Evolutionary conservation across 495 filamentous ascomycete species (phyloP), one percentile per base, ranked within the genome.

Genomic region (Lasiosphaeris hirsuta): DNA sequence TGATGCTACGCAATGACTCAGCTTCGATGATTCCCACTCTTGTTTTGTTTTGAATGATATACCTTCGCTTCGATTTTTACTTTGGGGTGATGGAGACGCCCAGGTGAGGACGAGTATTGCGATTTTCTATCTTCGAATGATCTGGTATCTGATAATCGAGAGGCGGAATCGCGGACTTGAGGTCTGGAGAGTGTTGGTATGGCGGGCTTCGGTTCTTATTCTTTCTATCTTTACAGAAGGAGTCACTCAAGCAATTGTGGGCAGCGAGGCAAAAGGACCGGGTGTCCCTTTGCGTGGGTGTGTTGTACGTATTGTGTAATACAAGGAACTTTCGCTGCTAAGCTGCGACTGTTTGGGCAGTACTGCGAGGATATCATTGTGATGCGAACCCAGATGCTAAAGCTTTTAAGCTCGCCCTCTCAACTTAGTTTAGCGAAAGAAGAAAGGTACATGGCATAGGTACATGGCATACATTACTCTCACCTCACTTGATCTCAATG

Each of bases 261-360:
- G 14, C 13, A 5, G 46, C 33, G 14, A 34, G 46, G 9, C 4
- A 15, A 7, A 49, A 33, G 46, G 46, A 49, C 46, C 46, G 35
- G 46, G 46, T 14, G 46, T 49, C 46, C 36, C 46, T 49, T 49
- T 49, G 7, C 23, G 35, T 49, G 23, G 23, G 46, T 49, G 46
- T 49, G 35, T 34, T 33, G 46, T 36, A 49, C 15, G 46, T 49
- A 36, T 49, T 49, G 46, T 49, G 35, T 35, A 35, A 49, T 35
- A 36, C 15, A 36, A 35, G 33, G 33, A 13, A 35, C 5, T 30
- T 30, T 30, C 5, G 23, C 23, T 30, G 23, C 23, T 30, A 30
- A 30, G 23, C 23, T 30, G 23, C 23, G 23, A 30, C 23, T 30
- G 2, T 30, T 30, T 30, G 23, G 23, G 5, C 23, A 5, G n/a